Base-by-base conservation (phyloP, 2,329 filamentous ascomycete species). In the Waltergamsia citrina region DNA sequence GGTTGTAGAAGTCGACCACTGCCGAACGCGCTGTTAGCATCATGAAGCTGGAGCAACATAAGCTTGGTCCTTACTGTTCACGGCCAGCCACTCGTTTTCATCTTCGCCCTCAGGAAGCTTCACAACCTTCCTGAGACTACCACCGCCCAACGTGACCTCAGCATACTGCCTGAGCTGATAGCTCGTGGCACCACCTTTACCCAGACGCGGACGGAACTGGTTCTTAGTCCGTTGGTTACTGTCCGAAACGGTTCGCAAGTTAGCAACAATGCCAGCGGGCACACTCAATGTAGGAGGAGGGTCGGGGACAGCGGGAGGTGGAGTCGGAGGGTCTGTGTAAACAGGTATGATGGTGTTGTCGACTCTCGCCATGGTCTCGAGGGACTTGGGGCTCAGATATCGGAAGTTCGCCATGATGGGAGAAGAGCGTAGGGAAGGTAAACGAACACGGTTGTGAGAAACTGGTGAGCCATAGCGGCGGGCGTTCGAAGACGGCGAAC, bases 1-100 rank as follows among this genome's bases (percentile, higher is more conserved):
- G 92, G 67, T 98, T 98, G 76, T 98, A 98, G 63, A 98, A 98
- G 63, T 98, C 92, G 66, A 98, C 92, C 67, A 98, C 88, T 94
- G 46, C 17, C 17, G 7, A n/a, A 11, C 16, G 17, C 21, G 22
- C n/a, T n/a, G n/a, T n/a, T n/a, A n/a, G n/a, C n/a, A n/a, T n/a
- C n/a, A 17, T n/a, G 8, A 7, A 7, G 24, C 18, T 3, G 19
- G 10, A 8, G 5, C 12, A 14, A 46, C 77, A n/a, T n/a, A n/a
- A n/a, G n/a, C n/a, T n/a, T n/a, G n/a, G n/a, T n/a, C n/a, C n/a
- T 48, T 66, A 94, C 88, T 84, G 63, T 98, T 98, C 48, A 98
- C 92, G 19, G 92, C 92, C 41, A 98, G 63, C 92, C 92, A 98
- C 62, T 98, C 92, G 55, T 95, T 94, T 63, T 93, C 74, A 54